These are phyloP conservation scores for Thyridium curvatum DNA, from an alignment of 2,329 filamentous ascomycete genomes.

Conservation along the genomic window DNA sequence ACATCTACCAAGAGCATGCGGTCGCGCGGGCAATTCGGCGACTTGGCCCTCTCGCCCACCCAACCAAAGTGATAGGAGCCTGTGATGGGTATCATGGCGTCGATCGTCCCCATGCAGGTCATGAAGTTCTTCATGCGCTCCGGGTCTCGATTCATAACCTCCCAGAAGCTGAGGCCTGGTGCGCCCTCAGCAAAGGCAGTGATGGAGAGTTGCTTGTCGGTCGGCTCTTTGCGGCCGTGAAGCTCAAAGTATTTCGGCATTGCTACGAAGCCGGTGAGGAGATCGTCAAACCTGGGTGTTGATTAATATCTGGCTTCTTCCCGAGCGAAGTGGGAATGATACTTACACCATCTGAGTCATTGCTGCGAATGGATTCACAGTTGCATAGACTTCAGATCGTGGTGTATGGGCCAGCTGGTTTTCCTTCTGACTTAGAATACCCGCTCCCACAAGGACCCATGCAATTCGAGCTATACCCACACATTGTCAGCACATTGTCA, in stretches of 20 bases:
- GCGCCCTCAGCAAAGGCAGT: slow-evolving; percentile 19
- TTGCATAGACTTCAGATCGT: slow-evolving; percentile 8
- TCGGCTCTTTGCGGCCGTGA: slow-evolving; percentile 23
- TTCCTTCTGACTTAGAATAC: slow-evolving; percentile 10
- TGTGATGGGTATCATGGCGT: slow-evolving; percentile 14
- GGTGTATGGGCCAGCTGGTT: slow-evolving; percentile 15
- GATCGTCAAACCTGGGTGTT: slow-evolving; percentile 18
- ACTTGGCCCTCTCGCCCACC: slow-evolving; percentile 9
- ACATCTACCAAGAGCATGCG: slow-evolving; percentile 23
- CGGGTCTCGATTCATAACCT: slow-evolving; percentile 17
- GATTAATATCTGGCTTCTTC: not conserved
- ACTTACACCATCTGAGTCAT: too few relatives aligned
- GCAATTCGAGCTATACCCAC: slow-evolving; percentile 14
- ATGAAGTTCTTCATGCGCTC: slow-evolving; percentile 14
- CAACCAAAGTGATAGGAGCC: slow-evolving; percentile 24
- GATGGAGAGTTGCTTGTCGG: slow-evolving; percentile 15
- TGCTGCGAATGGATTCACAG: too few relatives aligned
- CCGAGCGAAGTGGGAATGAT: not conserved
- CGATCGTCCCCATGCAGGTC: slow-evolving; percentile 17
- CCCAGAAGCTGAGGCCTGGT: slow-evolving; percentile 22
- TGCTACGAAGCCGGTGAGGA: slow-evolving; percentile 11
- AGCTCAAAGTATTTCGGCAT: slow-evolving; percentile 23
- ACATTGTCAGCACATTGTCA: too few relatives aligned
- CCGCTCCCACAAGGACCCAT: slow-evolving; percentile 11
- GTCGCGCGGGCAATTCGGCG: not conserved